Conservation (phyloP, 805 yeast genomes). For the Ogataea methylovora region DNA sequence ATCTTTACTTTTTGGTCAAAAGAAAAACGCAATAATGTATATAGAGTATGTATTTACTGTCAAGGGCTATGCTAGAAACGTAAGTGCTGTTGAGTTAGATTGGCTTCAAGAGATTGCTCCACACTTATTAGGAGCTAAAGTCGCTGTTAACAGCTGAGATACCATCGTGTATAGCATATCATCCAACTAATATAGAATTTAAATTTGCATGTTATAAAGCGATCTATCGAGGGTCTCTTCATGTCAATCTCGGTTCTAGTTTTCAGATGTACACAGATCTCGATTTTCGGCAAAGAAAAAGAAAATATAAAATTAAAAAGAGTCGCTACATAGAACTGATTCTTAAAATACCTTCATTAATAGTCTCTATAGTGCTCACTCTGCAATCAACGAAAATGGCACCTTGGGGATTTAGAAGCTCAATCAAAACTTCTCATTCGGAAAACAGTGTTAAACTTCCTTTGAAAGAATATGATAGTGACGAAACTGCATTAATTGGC, state of each 20-base stretch:
- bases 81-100: constrained; percentile 68
- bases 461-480: constrained; percentile 6
- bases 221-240: too few relatives aligned
- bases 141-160: neutral
- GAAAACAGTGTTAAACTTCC: constrained; percentile 18
- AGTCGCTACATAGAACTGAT: too few relatives aligned
- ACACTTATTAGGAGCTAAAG: constrained; percentile 30
- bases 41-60: constrained; percentile 90
- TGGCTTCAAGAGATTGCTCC: constrained; percentile 87
- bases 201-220: too few relatives aligned
- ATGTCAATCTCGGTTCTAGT: too few relatives aligned
- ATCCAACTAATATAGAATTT: too few relatives aligned
- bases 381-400: constrained; percentile 1
- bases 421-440: constrained; percentile 18
- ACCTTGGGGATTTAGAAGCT: constrained; percentile 26
- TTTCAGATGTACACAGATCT: too few relatives aligned
- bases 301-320: too few relatives aligned
- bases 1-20: constrained; percentile 74
- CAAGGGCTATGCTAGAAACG: constrained; percentile 86
- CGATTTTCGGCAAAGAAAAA: too few relatives aligned
- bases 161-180: too few relatives aligned
- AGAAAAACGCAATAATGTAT: constrained; percentile 84
- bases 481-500: constrained; percentile 14
- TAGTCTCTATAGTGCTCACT: too few relatives aligned
- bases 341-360: too few relatives aligned